Base-by-base conservation (phyloP, 148 eudicot species). In the Chenopodium album region DNA sequence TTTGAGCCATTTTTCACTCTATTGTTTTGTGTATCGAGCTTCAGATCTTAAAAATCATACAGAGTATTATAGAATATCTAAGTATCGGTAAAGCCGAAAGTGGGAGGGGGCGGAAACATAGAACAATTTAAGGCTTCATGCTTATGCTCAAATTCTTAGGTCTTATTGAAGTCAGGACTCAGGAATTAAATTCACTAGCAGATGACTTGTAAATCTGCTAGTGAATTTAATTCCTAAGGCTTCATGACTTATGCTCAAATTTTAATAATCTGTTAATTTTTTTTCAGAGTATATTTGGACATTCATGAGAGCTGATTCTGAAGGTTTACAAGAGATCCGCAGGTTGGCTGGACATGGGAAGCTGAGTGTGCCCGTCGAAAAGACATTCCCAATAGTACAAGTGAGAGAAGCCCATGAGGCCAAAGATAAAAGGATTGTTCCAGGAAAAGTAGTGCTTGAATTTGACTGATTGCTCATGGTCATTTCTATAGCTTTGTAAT, bases 401-500 rank as follows among this genome's bases (percentile, higher is more conserved):
- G 99, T 90, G 80, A 90, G 84, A 79, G 97, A 92, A 84, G 98
- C 99, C 20, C 99, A 97, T 26, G 93, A 91, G 79, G 98, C 97
- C 9, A 94, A 97, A 85, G 98, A 94, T 34, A 91, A 87, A 75
- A 85, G 92, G 80, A 85, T 65, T 78, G 86, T 97, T 78, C 87
- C 87, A 7, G 99, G 99, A 71, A 97, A 97, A 92, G 86, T 97
- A 71, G 98, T 97, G 82, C 93, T 97, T 72, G 97, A 91, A 87
- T 62, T 97, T 48, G 95, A 97, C 69, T 90, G 78, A 90, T 28
- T 9, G 47, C 69, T 56, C 11, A 0, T 78, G 28, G 22, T 67
- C 28, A 26, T 29, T 50, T 47, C 1, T 31, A 64, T 47, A 29
- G 73, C 60, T 67, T 64, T 63, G 41, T 26, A 26, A 37, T 9